phyloP scores from a whole-genome alignment of 1,284 basidiomycete species.

The Fomitopsis schrenkii region DNA sequence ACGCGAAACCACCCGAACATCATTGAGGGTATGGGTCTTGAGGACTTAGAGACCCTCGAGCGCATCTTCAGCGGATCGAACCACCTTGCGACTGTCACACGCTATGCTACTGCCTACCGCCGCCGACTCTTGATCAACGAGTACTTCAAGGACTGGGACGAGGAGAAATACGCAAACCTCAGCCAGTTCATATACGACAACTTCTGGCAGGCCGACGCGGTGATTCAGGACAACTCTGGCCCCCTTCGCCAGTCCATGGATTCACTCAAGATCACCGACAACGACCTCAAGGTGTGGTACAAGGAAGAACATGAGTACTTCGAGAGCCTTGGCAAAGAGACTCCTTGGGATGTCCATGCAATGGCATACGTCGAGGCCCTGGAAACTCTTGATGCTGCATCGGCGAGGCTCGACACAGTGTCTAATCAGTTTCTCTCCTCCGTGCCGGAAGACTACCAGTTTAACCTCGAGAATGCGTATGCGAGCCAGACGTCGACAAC shows the following conservation, averaged over 20 bases:
- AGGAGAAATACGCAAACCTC: constrained; percentile 22
- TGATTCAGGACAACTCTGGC: constrained; percentile 4
- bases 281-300: constrained; percentile 6
- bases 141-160: constrained; percentile 24
- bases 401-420: too few species aligned
- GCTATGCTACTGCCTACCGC: constrained; percentile 22
- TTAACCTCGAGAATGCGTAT: too few species aligned
- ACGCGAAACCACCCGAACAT: constrained; percentile 20
- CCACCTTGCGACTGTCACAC: constrained; percentile 14
- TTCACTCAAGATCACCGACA: too few species aligned
- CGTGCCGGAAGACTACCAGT: constrained; percentile 1
- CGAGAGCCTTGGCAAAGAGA: constrained; percentile 13
- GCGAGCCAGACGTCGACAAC: too few species aligned
- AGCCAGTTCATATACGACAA: constrained; percentile 18
- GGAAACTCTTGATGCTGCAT: too few species aligned
- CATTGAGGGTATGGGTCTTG: constrained; percentile 18
- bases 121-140: constrained; percentile 21
- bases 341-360: constrained; percentile 5
- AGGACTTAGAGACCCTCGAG: constrained; percentile 27
- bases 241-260: constrained; percentile 2
- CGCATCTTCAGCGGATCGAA: constrained; percentile 25
- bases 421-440: not conserved
- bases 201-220: constrained; percentile 13
- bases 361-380: constrained; percentile 18
- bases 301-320: constrained; percentile 14